Evolutionary conservation across 441 rosid genomes (phyloP).

Genomic region (Populus hybrid): DNA sequence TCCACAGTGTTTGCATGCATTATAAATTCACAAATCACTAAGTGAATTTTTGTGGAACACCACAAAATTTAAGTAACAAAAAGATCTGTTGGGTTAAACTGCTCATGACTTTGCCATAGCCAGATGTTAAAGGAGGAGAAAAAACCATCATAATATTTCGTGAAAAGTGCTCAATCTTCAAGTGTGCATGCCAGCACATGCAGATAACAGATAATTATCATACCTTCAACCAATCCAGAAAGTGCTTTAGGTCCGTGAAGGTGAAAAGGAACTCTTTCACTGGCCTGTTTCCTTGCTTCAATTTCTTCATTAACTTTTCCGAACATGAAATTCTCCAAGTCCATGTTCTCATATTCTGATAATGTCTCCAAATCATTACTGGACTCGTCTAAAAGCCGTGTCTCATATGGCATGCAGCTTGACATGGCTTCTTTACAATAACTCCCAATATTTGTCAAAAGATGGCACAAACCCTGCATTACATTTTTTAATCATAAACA

Average conservation of each 20-base stretch:
- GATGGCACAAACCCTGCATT: conserved; percentile 86
- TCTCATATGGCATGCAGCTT: conserved; percentile 41
- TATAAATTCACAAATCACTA: neutral
- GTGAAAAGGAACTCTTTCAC: conserved; percentile 67
- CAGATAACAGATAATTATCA: conserved; percentile 4
- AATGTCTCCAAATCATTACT: conserved; percentile 46
- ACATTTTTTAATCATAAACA: conserved; percentile 14
- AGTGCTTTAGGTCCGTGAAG: conserved; percentile 68
- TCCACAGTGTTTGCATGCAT: neutral
- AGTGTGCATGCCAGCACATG: neutral
- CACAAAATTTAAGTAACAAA: neutral
- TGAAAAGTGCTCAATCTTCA: neutral
- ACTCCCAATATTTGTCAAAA: conserved; percentile 62
- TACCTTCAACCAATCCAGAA: conserved; percentile 78
- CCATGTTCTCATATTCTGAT: conserved; percentile 82
- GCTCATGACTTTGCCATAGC: neutral
- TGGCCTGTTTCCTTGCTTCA: conserved; percentile 61
- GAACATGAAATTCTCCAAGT: conserved; percentile 68
- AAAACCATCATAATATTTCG: neutral
- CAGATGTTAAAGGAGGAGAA: neutral
- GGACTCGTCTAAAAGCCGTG: conserved; percentile 49
- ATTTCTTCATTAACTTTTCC: conserved; percentile 69
- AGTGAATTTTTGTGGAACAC: neutral
- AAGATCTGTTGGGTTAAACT: neutral
- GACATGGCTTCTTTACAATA: conserved; percentile 73